phyloP scores from a whole-genome alignment of 306 rosid species.

The Malus fusca region DNA sequence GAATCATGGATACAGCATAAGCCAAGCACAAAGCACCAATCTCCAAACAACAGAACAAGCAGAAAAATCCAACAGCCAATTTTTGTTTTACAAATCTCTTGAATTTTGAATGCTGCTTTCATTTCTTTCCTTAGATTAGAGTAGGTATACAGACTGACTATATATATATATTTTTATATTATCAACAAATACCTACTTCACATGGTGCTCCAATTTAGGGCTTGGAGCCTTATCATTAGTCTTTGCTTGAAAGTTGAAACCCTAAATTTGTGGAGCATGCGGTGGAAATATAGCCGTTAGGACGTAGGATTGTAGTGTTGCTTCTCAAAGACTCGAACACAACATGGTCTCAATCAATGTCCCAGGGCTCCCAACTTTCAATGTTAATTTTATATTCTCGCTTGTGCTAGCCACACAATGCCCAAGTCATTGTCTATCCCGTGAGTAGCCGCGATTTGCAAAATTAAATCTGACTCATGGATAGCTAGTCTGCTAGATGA shows the following conservation, averaged over 20 bases:
- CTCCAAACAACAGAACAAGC: neutral
- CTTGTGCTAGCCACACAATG: too few species aligned
- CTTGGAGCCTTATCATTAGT: neutral
- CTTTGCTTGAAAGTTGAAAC: neutral
- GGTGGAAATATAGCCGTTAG: neutral
- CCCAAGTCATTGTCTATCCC: too few species aligned
- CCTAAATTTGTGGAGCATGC: neutral
- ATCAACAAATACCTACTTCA: neutral
- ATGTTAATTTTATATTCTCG: too few species aligned
- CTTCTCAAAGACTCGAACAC: neutral
- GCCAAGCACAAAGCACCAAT: constrained; percentile 6
- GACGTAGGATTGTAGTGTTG: neutral
- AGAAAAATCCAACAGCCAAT: neutral
- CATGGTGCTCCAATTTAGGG: neutral
- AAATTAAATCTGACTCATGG: too few species aligned
- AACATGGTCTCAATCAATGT: neutral
- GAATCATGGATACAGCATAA: neutral
- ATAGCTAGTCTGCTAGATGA: neutral
- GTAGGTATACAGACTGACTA: neutral
- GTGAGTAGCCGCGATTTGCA: too few species aligned
- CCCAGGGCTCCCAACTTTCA: too few species aligned
- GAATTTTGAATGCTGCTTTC: neutral
- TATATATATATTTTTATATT: neutral
- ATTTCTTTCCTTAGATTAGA: neutral
- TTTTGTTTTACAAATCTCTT: neutral